Base-by-base conservation (phyloP, 352 stramenopile genomes). In the Phytophthora aleatoria region DNA sequence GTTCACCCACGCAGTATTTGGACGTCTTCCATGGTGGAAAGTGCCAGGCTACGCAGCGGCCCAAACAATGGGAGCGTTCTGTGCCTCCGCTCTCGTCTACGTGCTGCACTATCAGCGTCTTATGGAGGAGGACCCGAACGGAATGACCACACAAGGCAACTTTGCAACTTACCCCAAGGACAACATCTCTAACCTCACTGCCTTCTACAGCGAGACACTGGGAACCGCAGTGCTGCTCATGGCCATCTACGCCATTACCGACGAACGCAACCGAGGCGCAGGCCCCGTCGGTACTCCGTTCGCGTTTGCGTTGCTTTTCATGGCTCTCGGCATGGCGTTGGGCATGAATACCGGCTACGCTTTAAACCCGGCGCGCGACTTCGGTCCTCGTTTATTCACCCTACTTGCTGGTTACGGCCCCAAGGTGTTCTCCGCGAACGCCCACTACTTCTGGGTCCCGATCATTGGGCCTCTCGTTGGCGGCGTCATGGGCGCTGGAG, bases 401-500 rank as follows among this genome's bases (percentile, higher is more conserved):
- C 68, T 66, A 16, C 50, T 85, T 1, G 75, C 75, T 28, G 77
- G 79, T 16, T 89, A 81, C 63, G 79, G 76, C 8, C 63, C 67
- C 20, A 67, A 81, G 35, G 79, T 89, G 30, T 89, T 86, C 45
- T 77, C 75, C 20, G 50, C 72, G 1, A 58, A 73, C 38, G 69
- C 70, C 41, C 57, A 74, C 68, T 89, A 87, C 76, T 89, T 87
- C 57, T 87, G 73, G 76, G 75, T 86, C 43, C 77, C 77, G 30
- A 68, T 89, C 42, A 53, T 89, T 20, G 77, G 70, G 2, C 80
- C 75, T 15, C 50, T 70, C 10, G 44, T 87, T 2, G 80, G 79
- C 8, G 77, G 73, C 12, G 56, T 84, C 33, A 64, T 75, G 35
- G 77, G 81, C 9, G 77, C 57, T n/a, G 78, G 78, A n/a, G 13